Evolutionary conservation across 805 yeast species (phyloP).

Genomic region (Cyberlindnera euphorbiiphila): DNA sequence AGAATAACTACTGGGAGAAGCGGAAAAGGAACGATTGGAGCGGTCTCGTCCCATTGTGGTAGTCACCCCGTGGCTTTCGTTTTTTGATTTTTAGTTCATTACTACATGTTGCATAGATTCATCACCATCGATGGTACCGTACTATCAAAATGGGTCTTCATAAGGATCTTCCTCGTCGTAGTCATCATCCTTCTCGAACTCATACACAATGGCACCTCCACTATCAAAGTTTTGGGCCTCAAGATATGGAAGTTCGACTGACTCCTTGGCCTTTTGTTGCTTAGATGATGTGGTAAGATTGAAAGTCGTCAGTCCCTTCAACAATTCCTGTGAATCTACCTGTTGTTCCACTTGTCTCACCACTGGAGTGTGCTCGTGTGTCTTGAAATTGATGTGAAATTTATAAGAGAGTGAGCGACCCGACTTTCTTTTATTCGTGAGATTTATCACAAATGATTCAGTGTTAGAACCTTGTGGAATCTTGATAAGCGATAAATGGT

Average conservation of each 20-base stretch:
- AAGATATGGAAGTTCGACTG: slow-evolving; percentile 86
- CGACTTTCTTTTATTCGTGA: slow-evolving; percentile 75
- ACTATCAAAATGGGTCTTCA: slow-evolving; percentile 84
- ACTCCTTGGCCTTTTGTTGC: slow-evolving; percentile 74
- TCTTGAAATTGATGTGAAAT: slow-evolving; percentile 47
- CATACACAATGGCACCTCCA: slow-evolving; percentile 95
- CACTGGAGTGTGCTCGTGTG: slow-evolving; percentile 38
- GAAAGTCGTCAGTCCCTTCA: slow-evolving; percentile 82
- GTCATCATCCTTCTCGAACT: slow-evolving; percentile 95
- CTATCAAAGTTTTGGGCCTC: slow-evolving; percentile 76
- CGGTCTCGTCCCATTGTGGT: slow-evolving; percentile 56
- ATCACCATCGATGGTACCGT: too few species aligned
- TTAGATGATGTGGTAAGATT: slow-evolving; percentile 71
- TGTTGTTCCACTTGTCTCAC: slow-evolving; percentile 27
- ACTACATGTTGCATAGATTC: not conserved
- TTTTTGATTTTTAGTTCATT: slow-evolving; percentile 5
- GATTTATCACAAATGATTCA: slow-evolving; percentile 39
- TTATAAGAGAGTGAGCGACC: slow-evolving; percentile 68
- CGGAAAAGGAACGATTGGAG: slow-evolving; percentile 63
- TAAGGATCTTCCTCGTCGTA: slow-evolving; percentile 98
- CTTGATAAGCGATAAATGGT: slow-evolving; percentile 35
- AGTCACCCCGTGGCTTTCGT: slow-evolving; percentile 1
- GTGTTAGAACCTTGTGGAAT: slow-evolving; percentile 53
- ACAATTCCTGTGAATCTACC: slow-evolving; percentile 43
- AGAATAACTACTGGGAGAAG: slow-evolving; percentile 72